A percentile compares a stretch with the other conserved stretches of the same genome.
Conservation (phyloP, 768 basidiomycete genomes). For the Cystofilobasidium macerans region DNA sequence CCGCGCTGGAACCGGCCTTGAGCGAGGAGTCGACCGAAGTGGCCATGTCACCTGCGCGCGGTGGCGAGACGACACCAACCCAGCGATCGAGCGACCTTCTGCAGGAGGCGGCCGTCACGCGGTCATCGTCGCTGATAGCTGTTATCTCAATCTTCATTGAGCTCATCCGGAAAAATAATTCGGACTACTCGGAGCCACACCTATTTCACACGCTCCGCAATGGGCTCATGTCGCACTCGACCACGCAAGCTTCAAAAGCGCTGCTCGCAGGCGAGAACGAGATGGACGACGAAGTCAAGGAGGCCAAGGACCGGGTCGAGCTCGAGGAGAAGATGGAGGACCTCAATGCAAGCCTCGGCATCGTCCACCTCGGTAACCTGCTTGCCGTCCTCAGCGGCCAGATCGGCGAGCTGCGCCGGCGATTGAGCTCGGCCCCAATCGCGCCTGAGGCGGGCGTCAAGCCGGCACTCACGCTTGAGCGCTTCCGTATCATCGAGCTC, state of each 20-base stretch:
- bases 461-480: constrained; percentile 78
- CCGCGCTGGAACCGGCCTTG: not conserved
- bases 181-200: constrained; percentile 96
- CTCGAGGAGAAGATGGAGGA: constrained; percentile 34
- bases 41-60: not conserved
- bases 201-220: constrained; percentile 88
- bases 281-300: constrained; percentile 28
- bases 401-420: constrained; percentile 58
- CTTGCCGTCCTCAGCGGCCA: constrained; percentile 60
- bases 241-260: not conserved
- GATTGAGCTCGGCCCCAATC: constrained; percentile 59
- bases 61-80: not conserved
- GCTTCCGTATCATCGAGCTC: constrained; percentile 89
- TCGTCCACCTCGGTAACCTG: constrained; percentile 79
- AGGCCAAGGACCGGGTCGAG: constrained; percentile 15
- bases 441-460: too few species aligned
- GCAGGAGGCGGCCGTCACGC: constrained; percentile 28
- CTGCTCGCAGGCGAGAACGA: constrained; percentile 27
- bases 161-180: constrained; percentile 69
- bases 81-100: not conserved
- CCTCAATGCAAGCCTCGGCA: constrained; percentile 35
- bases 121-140: constrained; percentile 64
- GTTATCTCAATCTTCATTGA: constrained; percentile 84
- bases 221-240: constrained; percentile 57
- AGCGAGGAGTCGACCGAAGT: not conserved